phyloP scores from a whole-genome alignment of 306 rosid genomes.

The Malus asiatica region DNA sequence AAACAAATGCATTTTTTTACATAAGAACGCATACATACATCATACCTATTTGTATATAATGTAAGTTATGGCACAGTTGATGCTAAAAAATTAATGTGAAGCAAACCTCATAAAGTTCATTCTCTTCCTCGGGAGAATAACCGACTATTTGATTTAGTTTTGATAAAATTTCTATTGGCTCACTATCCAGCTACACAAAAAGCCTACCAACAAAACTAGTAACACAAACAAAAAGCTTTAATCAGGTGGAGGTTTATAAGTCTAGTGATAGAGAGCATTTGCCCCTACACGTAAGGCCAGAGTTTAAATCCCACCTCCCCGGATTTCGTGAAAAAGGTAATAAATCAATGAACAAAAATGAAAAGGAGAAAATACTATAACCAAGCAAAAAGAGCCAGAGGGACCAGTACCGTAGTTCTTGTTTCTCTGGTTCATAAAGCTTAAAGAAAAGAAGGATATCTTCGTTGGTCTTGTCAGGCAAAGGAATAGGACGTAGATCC shows the following conservation, averaged over 20 bases:
- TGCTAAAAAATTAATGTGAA: not conserved
- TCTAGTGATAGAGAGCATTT: no score
- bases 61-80: not conserved
- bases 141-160: conserved; percentile 78
- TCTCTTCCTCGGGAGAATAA: conserved; percentile 57
- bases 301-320: no score
- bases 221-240: not conserved
- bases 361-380: not conserved
- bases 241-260: no score
- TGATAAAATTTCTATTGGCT: conserved; percentile 60
- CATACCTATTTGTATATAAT: not conserved
- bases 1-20: not conserved
- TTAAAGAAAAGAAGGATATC: conserved; percentile 75
- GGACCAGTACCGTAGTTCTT: conserved; percentile 53
- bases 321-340: no score
- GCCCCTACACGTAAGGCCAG: no score
- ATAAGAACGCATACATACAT: not conserved
- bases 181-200: conserved; percentile 49
- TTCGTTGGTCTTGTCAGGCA: conserved; percentile 63
- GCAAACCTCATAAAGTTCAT: conserved; percentile 78
- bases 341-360: not conserved
- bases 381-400: conserved; percentile 2
- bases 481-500: conserved; percentile 65
- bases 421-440: conserved; percentile 65
- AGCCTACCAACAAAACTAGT: conserved; percentile 76